Conservation (phyloP, 768 basidiomycete species). For the Tylopilus intermedius region DNA sequence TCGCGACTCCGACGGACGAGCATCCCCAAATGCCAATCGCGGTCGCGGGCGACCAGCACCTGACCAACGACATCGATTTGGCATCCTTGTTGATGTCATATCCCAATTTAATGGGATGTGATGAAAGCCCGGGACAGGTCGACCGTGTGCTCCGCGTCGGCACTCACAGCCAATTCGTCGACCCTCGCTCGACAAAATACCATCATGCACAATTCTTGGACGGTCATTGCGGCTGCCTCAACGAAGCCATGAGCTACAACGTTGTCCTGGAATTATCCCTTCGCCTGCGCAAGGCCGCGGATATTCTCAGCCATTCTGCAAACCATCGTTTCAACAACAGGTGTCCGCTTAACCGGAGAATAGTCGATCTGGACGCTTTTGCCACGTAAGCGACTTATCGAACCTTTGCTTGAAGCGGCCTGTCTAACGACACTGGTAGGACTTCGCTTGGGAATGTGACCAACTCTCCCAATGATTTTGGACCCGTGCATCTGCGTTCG, state of each 20-base stretch:
- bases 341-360: too few relatives aligned
- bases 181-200: conserved; percentile 13
- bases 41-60: conserved; percentile 17
- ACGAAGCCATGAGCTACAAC: conserved; percentile 49
- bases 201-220: conserved; percentile 15
- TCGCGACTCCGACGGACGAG: conserved; percentile 46
- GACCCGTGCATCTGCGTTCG: too few relatives aligned
- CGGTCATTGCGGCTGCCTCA: conserved; percentile 54
- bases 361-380: too few relatives aligned
- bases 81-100: conserved; percentile 39
- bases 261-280: conserved; percentile 28
- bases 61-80: conserved; percentile 37
- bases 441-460: too few relatives aligned
- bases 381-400: too few relatives aligned
- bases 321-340: too few relatives aligned
- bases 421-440: too few relatives aligned
- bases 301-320: too few relatives aligned
- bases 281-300: too few relatives aligned
- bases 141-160: conserved; percentile 5
- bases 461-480: too few relatives aligned
- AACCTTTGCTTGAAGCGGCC: too few relatives aligned
- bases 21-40: conserved; percentile 31
- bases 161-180: conserved; percentile 1
- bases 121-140: conserved; percentile 7
- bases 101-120: conserved; percentile 17